Evolutionary conservation across 371 early-diverging fungal genomes (phyloP), one percentile per base, ranked within the genome.

Genomic region (Mortierella sp.): DNA sequence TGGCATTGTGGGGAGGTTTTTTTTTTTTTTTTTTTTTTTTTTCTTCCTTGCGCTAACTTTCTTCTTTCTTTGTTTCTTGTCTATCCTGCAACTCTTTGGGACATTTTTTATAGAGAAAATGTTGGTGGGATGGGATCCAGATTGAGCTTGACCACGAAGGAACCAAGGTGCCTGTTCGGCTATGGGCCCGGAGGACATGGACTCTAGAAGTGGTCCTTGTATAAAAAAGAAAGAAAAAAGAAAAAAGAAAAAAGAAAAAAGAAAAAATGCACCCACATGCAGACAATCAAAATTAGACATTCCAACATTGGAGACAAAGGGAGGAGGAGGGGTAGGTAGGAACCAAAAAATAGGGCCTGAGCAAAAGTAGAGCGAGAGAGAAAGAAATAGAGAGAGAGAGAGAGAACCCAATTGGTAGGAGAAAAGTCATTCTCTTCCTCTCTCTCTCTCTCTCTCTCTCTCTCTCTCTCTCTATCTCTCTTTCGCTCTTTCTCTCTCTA

Each of bases 151-250:
- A 84, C 57, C 76, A 82, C 55, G 84, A 76, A 43, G 75, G 86
- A 46, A 84, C 85, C 67, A 77, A 77, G 57, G 82, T 88, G 60
- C 82, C 89, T 15, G 87, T 93, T 57, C 85, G 91, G 68, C 74
- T 94, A 64, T 94, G 95, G 95, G 92, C 92, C 73, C 83, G 95
- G 75, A 85, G 94, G 60, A 93, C 92, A 46, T 94, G 95, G 95
- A 93, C 94, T 15, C 81, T 94, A 64, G 95, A 94, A 76, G 80
- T 94, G 69, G 93, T 91, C 47, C 83, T 94, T 37, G 89, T 92
- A 53, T 92, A 88, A 83, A 50, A 44, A 6, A 14, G 46, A n/a
- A 23, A 0, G 47, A 43, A 52, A 12, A 52, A 52, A 23, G 4
- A 11, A 52, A 51, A 6, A 52, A 52, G 25, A 5, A 52, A 52